Base-by-base conservation (phyloP, 73 alveolate species). In the Diophrys sp. region DNA sequence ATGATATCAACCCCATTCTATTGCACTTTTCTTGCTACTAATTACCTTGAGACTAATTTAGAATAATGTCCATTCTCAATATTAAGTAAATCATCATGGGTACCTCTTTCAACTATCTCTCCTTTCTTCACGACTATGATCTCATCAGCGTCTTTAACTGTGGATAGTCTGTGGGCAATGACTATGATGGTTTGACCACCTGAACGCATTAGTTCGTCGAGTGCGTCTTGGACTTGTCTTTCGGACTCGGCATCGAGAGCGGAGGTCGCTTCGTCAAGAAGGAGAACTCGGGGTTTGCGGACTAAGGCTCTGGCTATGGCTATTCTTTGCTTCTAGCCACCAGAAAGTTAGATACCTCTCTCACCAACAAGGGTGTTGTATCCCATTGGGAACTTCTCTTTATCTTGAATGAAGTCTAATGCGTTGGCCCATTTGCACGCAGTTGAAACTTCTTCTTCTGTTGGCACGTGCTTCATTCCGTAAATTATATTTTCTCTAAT, bases 251-350 rank as follows among this genome's bases (percentile, higher is more conserved):
- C 66, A 67, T 89, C 96, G n/a, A 91, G 83, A 23, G 97, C 97
- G 67, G 94, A 77, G 14, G 98, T 94, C 0, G 98, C 98, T 83
- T 94, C 98, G 87, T 95, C 98, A 54, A 95, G 78, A 23, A 92
- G 83, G 73, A 95, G 70, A 8, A 92, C 79, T 85, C 87, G 89
- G 67, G 97, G 89, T 54, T 90, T 83, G 53, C 84, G 86, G 1
- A 95, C 83, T 25, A 95, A 71, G 0, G 98, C 97, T 30, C 98
- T 74, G 1, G 97, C 97, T 11, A 94, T 89, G 24, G 97, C 97
- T 23, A 94, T 87, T 84, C 97, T 84, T 79, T 94, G 88, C 71
- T 94, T 94, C 78, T 94, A 82, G 14, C 98, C 98, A 0, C 96
- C 96, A n/a, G 95, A 85, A 57, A 94, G 73, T 44, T 94, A 79